Conservation (phyloP, 2,329 filamentous ascomycete species). For the Emergomyces orientalis region DNA sequence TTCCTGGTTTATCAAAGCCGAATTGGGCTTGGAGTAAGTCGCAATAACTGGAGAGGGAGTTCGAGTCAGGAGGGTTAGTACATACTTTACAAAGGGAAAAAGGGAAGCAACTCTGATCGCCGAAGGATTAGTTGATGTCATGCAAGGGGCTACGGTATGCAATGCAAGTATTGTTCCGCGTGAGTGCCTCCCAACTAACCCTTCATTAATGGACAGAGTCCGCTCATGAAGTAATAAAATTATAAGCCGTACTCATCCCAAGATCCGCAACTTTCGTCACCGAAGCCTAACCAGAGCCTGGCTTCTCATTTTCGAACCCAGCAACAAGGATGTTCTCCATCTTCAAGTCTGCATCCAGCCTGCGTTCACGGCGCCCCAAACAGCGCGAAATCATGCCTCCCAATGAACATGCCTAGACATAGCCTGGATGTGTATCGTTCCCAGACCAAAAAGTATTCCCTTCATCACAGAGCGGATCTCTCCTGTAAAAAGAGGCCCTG, state of each 20-base stretch:
- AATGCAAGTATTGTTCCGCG: neutral
- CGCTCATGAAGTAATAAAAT: neutral
- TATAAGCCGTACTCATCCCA: constrained; percentile 6
- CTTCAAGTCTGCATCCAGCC: constrained; percentile 7
- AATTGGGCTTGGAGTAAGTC: constrained; percentile 10
- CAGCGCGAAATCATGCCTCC: neutral
- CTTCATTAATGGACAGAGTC: neutral
- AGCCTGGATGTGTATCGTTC: constrained; percentile 7
- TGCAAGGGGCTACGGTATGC: constrained; percentile 6
- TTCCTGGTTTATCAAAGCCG: constrained; percentile 8
- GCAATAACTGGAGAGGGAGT: too few relatives aligned
- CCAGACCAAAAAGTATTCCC: constrained; percentile 4
- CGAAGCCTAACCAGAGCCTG: constrained; percentile 9
- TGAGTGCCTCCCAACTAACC: neutral
- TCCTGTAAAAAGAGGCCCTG: neutral
- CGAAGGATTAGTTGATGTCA: constrained; percentile 10
- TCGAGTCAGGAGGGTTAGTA: neutral
- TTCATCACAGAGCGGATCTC: constrained; percentile 12
- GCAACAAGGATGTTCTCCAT: constrained; percentile 10
- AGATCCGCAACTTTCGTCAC: constrained; percentile 11
- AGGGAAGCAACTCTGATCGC: neutral
- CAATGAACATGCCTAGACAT: constrained; percentile 5
- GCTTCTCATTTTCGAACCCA: constrained; percentile 10
- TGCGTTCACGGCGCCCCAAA: neutral
- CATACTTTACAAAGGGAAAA: neutral